These are phyloP conservation scores for Salix suchowensis DNA, from an alignment of 345 rosid genomes.

Conservation along the genomic window DNA sequence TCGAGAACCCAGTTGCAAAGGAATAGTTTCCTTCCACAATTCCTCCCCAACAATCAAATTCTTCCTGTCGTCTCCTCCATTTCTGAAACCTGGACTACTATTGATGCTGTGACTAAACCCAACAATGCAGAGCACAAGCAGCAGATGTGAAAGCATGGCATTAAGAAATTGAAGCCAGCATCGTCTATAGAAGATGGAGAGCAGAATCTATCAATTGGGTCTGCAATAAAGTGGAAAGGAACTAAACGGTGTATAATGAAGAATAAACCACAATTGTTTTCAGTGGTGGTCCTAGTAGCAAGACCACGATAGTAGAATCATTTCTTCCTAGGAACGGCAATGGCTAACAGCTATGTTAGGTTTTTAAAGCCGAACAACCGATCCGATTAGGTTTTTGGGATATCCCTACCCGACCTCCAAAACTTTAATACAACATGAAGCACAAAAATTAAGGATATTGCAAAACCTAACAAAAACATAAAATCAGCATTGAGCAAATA, in stretches of 20 bases:
- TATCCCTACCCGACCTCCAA: no score
- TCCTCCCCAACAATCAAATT: constrained; percentile 63
- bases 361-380: no score
- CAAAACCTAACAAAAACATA: no score
- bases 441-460: no score
- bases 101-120: background rate
- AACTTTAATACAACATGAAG: no score
- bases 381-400: no score
- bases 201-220: background rate
- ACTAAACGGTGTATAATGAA: background rate
- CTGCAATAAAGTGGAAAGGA: background rate
- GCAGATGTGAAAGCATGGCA: background rate
- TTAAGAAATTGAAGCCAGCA: background rate
- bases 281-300: background rate
- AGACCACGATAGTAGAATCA: background rate
- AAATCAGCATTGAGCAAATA: no score
- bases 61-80: constrained; percentile 29
- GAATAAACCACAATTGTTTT: background rate
- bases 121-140: background rate
- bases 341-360: no score
- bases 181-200: background rate
- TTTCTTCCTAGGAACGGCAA: background rate
- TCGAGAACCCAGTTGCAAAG: constrained; percentile 52
- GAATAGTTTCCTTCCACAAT: constrained; percentile 58
- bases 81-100: background rate